These are phyloP conservation scores for Botrytis byssoidea DNA, from an alignment of 2,329 filamentous ascomycete genomes.

Conservation along the genomic window DNA sequence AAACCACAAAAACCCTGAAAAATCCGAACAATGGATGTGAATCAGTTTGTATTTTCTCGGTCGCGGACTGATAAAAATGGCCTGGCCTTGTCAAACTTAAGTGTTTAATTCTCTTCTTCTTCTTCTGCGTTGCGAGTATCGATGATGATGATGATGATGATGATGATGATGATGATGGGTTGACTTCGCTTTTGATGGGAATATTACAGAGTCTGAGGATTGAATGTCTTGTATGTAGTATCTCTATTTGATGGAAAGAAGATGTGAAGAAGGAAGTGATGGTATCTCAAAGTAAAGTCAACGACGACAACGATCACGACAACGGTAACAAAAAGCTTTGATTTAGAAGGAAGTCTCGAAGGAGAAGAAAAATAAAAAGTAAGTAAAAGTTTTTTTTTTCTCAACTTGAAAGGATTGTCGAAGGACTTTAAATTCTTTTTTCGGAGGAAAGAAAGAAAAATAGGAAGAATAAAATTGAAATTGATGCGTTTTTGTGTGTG, in stretches of 20 bases:
- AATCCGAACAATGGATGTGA: conserved; percentile 7
- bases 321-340: background rate
- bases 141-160: background rate
- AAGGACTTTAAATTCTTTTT: conserved; percentile 1
- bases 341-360: conserved; percentile 3
- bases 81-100: background rate
- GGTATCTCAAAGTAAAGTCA: conserved; percentile 1
- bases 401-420: background rate
- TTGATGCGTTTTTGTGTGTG: conserved; percentile 12
- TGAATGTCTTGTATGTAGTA: background rate
- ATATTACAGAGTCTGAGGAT: conserved; percentile 7
- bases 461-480: background rate
- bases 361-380: background rate
- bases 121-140: background rate
- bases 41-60: background rate
- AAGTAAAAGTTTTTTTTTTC: background rate
- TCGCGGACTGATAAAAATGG: conserved; percentile 9
- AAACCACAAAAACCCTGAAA: background rate
- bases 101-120: background rate
- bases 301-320: background rate
- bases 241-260: background rate
- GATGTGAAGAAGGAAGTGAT: conserved; percentile 1
- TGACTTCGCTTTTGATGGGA: background rate
- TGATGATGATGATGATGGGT: background rate
- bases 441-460: background rate